Evolutionary conservation across 257 asterid species (phyloP), one percentile per base, ranked within the genome.

Genomic region (Solanum boliviense): DNA sequence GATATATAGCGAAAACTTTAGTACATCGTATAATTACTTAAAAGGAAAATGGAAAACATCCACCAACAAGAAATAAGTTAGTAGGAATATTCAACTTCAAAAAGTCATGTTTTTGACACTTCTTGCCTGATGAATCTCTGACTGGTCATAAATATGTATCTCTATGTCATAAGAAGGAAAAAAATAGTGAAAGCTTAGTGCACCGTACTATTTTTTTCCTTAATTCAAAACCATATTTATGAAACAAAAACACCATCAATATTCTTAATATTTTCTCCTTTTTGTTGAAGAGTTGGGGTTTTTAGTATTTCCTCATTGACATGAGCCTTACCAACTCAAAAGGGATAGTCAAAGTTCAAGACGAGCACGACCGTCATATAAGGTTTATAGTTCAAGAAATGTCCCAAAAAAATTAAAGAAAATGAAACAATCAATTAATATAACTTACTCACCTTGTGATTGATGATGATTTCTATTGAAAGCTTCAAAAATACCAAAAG

Each of bases 401-500:
- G 9, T 18, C n/a, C 10, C 65, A 18, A 73, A 84, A 2, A 29
- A 1, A 58, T 3, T 2, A 60, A 35, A 29, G 36, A 4, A 38
- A 12, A 52, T 9, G 65, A 32, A 5, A 4, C 8, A 62, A 68
- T 6, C 3, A 68, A 11, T 15, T 4, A 58, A 38, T n/a, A 31
- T 3, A 5, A 81, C 7, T 25, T 13, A 78, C 87, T 65, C 21
- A 93, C 95, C 95, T 89, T 93, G 95, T 20, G 94, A 78, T 7
- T 89, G 92, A 81, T 88, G 81, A 44, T 88, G 38, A 88, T 87
- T 90, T 20, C 90, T 72, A 91, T 88, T 87, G 90, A 95, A 94
- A 88, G 94, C 93, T 90, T 94, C 92, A 5, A 94, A 88, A 70
- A 92, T 89, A 86, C 91, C 92, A 73, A 91, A 91, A 88, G 94